phyloP scores from a whole-genome alignment of 2,329 filamentous ascomycete species.

The Xylaria sp. region DNA sequence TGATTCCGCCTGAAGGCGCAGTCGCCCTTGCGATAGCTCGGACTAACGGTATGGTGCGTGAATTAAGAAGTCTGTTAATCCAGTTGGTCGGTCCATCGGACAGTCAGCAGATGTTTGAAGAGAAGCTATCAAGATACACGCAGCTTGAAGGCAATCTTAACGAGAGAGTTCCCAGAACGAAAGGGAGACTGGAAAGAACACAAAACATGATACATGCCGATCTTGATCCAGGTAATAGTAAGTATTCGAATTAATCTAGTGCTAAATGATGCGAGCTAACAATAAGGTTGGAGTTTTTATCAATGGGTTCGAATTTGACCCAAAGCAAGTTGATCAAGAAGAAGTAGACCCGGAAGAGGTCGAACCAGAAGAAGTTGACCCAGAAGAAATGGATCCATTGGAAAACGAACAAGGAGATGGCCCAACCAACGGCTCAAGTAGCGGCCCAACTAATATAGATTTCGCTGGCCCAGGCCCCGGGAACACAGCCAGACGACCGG shows the following conservation, averaged over 20 bases:
- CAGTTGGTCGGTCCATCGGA: not conserved
- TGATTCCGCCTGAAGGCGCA: not conserved
- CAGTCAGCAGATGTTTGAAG: not conserved
- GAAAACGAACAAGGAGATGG: not conserved
- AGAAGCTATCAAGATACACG: not conserved
- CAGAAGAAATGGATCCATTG: slow-evolving; percentile 1
- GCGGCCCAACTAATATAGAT: too few species aligned
- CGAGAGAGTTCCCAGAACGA: slow-evolving; percentile 32
- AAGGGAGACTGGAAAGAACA: slow-evolving; percentile 35
- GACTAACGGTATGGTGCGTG: slow-evolving; percentile 9
- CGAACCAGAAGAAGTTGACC: not conserved
- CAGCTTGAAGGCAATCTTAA: slow-evolving; percentile 32
- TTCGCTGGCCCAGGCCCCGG: not conserved
- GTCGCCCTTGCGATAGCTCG: not conserved
- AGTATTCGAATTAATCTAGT: slow-evolving; percentile 6
- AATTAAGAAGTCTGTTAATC: slow-evolving; percentile 15
- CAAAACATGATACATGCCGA: slow-evolving; percentile 45
- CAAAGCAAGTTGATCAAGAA: not conserved
- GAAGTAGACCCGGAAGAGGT: slow-evolving; percentile 7
- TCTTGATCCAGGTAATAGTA: slow-evolving; percentile 44
- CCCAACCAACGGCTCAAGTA: too few species aligned
- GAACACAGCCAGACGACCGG: slow-evolving; percentile 7
- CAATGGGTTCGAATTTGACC: slow-evolving; percentile 30
- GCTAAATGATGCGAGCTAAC: not conserved
- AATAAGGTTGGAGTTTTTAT: slow-evolving; percentile 39